Evolutionary conservation across 129 eudicot species (phyloP).

Genomic region (Flaveria trinervia): DNA sequence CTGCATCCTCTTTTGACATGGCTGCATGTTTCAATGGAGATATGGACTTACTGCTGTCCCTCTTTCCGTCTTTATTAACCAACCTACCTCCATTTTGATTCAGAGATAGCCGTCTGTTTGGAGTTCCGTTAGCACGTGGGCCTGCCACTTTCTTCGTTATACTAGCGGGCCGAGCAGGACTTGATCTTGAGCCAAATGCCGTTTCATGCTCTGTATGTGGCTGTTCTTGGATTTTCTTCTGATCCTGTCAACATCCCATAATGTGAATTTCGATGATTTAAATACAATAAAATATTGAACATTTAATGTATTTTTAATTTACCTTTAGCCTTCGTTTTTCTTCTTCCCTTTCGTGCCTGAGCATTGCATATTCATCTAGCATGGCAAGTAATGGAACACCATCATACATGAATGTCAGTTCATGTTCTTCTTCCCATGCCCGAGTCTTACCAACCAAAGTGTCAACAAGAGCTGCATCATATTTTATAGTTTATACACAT

Average conservation of each 20-base stretch:
- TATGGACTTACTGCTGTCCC: constrained; percentile 52
- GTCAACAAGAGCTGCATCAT: constrained; percentile 78
- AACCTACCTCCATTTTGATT: constrained; percentile 79
- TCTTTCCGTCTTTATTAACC: constrained; percentile 58
- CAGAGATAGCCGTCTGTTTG: constrained; percentile 75
- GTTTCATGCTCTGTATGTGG: constrained; percentile 61
- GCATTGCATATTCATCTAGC: constrained; percentile 92
- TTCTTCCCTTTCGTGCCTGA: constrained; percentile 96
- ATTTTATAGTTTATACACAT: background rate
- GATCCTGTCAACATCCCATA: constrained; percentile 59
- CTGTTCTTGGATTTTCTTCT: constrained; percentile 84
- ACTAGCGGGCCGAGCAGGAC: constrained; percentile 69
- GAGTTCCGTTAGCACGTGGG: constrained; percentile 76
- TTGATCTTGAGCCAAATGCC: constrained; percentile 68
- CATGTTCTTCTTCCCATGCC: constrained; percentile 93
- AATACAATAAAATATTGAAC: background rate
- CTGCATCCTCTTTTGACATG: constrained; percentile 68
- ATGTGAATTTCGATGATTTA: background rate
- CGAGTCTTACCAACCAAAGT: constrained; percentile 82
- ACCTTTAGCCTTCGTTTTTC: constrained; percentile 92
- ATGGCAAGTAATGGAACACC: constrained; percentile 97
- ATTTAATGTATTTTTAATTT: constrained; percentile 14
- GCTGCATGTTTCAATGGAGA: constrained; percentile 75
- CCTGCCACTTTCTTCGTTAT: constrained; percentile 67
- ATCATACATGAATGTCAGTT: constrained; percentile 71